phyloP scores from a whole-genome alignment of 257 asterid species.

The Osmanthus fragrans region DNA sequence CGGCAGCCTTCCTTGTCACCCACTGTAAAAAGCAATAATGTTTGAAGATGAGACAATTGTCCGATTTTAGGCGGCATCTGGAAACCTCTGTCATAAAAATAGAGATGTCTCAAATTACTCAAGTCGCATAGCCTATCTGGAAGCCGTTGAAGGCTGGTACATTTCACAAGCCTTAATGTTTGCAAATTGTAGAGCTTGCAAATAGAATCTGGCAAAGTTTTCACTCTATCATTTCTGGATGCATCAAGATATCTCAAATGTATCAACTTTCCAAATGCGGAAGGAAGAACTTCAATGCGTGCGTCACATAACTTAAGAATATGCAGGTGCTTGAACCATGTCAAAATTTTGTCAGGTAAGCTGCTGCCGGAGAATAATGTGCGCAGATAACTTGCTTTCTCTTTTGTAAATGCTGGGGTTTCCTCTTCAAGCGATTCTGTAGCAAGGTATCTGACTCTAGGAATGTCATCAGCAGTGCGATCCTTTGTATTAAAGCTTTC shows the following conservation, averaged over 20 bases:
- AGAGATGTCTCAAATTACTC: slow-evolving; percentile 27
- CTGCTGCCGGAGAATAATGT: slow-evolving; percentile 16
- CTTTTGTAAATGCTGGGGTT: neutral
- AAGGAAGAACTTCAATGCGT: too few relatives aligned
- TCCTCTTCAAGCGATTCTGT: neutral
- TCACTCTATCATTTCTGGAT: neutral
- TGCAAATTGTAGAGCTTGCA: slow-evolving; percentile 33
- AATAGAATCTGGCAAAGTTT: slow-evolving; percentile 17
- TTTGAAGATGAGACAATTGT: neutral
- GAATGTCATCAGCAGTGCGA: neutral
- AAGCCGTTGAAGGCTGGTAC: neutral
- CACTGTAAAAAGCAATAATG: too few relatives aligned
- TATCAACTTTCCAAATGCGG: slow-evolving; percentile 19
- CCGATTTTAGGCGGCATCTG: slow-evolving; percentile 20
- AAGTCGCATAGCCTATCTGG: slow-evolving; percentile 10
- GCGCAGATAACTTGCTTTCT: slow-evolving; percentile 16
- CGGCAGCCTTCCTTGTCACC: too few relatives aligned
- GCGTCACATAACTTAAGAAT: too few relatives aligned
- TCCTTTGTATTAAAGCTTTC: too few relatives aligned
- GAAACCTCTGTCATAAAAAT: neutral
- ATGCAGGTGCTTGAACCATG: too few relatives aligned
- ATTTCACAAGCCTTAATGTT: neutral
- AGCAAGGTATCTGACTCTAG: slow-evolving; percentile 8
- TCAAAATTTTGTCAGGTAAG: too few relatives aligned
- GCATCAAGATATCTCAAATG: slow-evolving; percentile 31